Conservation (phyloP, 164 flowering plant genomes). For the Saururus chinensis region DNA sequence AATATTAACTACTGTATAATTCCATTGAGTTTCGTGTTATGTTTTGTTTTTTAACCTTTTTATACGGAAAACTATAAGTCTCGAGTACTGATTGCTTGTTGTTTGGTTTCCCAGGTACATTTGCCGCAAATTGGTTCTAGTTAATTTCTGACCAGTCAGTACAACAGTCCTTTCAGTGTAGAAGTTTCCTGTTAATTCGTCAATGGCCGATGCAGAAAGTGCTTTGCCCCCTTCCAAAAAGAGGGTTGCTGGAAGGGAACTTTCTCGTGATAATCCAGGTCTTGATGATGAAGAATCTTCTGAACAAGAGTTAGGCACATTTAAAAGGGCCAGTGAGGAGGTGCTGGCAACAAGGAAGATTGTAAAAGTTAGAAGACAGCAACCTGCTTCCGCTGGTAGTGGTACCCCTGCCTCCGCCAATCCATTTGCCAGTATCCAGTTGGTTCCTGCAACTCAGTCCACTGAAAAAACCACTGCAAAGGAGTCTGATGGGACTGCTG, state of each 20-base stretch:
- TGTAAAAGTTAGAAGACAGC: constrained; percentile 72
- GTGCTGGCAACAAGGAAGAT: constrained; percentile 82
- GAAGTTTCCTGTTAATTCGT: neutral
- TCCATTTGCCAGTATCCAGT: constrained; percentile 68
- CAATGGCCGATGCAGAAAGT: constrained; percentile 64
- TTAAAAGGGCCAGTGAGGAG: constrained; percentile 83
- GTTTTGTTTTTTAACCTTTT: too few species aligned
- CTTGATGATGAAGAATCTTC: constrained; percentile 69
- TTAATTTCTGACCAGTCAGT: too few species aligned
- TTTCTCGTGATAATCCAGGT: constrained; percentile 70
- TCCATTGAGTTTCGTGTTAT: too few species aligned
- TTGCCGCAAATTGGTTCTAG: too few species aligned
- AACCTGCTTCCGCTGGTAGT: constrained; percentile 26
- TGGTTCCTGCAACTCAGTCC: constrained; percentile 32
- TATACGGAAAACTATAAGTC: too few species aligned
- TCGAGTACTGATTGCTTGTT: too few species aligned
- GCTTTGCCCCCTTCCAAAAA: constrained; percentile 68
- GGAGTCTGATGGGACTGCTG: constrained; percentile 8
- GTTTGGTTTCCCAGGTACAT: too few species aligned
- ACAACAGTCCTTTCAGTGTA: neutral
- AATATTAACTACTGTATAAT: too few species aligned
- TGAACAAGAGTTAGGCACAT: constrained; percentile 67
- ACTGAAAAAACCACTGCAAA: constrained; percentile 19
- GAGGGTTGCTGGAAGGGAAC: constrained; percentile 79
- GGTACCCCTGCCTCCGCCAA: constrained; percentile 42